Percentiles rank a stretch among this genome's conserved stretches.
These are phyloP conservation scores for Didymella segeticola DNA, from an alignment of 2,329 filamentous ascomycete species.

Conservation along the genomic window DNA sequence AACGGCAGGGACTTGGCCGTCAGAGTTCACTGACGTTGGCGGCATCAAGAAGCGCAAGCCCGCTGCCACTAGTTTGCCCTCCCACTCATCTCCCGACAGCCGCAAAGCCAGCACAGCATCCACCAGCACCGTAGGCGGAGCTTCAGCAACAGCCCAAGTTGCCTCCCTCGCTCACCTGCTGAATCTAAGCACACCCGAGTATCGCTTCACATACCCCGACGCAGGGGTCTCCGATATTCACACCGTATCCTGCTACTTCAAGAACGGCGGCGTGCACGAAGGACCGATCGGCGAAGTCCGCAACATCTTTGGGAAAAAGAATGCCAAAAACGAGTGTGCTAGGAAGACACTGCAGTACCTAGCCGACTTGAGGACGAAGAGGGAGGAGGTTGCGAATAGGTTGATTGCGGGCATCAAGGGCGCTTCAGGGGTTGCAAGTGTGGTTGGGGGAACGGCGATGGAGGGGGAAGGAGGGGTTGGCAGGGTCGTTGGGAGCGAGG, in stretches of 20 bases:
- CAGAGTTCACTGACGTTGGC: constrained; percentile 24
- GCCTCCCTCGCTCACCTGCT: constrained; percentile 29
- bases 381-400: constrained; percentile 2
- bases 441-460: neutral
- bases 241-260: constrained; percentile 47
- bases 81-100: neutral
- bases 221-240: constrained; percentile 37
- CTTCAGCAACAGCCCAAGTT: constrained; percentile 26
- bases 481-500: neutral
- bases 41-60: constrained; percentile 43
- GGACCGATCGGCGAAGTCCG: constrained; percentile 51
- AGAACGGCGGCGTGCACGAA: constrained; percentile 23
- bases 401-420: constrained; percentile 19
- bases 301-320: constrained; percentile 57
- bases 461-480: neutral
- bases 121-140: neutral
- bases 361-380: constrained; percentile 35
- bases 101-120: neutral
- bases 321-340: constrained; percentile 58
- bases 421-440: neutral
- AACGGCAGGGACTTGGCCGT: constrained; percentile 39
- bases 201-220: constrained; percentile 11
- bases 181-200: constrained; percentile 33
- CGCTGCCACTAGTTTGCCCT: neutral
- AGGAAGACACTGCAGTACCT: constrained; percentile 50